Evolutionary conservation across 192 early-diverging fungal genomes (phyloP), one percentile per base, ranked within the genome.

Genomic region (Thoreauomyces humboldtii): DNA sequence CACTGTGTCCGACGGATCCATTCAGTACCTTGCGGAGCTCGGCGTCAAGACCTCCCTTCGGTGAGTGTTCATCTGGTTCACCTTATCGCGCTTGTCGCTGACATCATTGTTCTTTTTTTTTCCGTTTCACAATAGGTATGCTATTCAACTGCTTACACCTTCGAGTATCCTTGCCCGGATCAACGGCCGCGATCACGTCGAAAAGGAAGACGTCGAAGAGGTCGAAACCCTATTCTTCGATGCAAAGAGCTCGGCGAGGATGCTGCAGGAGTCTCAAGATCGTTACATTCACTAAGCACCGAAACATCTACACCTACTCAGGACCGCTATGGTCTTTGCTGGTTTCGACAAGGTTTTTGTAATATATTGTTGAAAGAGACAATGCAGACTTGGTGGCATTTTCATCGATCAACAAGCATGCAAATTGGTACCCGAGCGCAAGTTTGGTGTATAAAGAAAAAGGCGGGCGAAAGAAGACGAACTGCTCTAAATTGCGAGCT

Each of bases 101-200:
- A 11, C 29, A 4, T 29, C 27, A 37, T 15, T 0, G 21, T 28
- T 24, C 33, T 15, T 66, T n/a, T 4, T 7, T 59, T n/a, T 37
- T 32, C 0, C 22, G 52, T 31, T n/a, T n/a, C n/a, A 51, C 14
- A 12, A 3, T 70, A 90, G 88, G 74, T 97, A 93, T 70, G 90
- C 92, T 17, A 93, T 98, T 73, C 95, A 99, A 79, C 81, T 96
- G 15, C 81, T 99, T 38, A 94, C 92, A 5, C 97, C 95, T 1
- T 88, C 93, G 38, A 92, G 79, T 61, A 81, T 99, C 50, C 78
- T 99, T 61, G 84, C 91, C 25, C 79, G 87, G 65, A 90, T 95
- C 57, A 89, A 93, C 65, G 93, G 92, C 7, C 87, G 88, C 36
- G 88, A 87, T 25, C 73, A 81, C 42, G 91, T 99, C 63, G 79